Percentiles rank a stretch among this genome's conserved stretches.
Evolutionary conservation across 768 basidiomycete species (phyloP).

Genomic region (Suillus discolor): DNA sequence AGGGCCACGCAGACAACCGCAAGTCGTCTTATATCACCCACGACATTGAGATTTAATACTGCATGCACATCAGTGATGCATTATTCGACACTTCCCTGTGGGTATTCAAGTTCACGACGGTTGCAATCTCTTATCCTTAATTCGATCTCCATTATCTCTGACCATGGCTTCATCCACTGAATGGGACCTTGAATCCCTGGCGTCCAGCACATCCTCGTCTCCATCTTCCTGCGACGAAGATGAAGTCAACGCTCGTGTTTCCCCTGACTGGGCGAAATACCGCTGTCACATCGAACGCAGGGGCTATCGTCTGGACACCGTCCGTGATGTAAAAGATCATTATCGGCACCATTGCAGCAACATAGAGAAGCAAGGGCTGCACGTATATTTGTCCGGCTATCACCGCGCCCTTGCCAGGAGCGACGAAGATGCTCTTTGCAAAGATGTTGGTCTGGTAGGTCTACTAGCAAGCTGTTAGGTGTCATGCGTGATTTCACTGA

Average conservation of each 20-base stretch:
- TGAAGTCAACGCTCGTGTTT: slow-evolving; percentile 58
- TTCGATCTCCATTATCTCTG: slow-evolving; percentile 51
- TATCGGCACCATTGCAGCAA: slow-evolving; percentile 42
- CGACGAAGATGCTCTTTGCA: slow-evolving; percentile 65
- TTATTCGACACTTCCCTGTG: slow-evolving; percentile 1
- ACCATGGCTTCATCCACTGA: slow-evolving; percentile 72
- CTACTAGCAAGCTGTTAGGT: background rate
- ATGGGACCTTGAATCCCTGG: slow-evolving; percentile 26
- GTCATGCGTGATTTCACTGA: slow-evolving; percentile 9
- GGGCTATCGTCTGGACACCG: slow-evolving; percentile 70
- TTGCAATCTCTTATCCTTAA: slow-evolving; percentile 6
- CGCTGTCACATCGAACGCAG: slow-evolving; percentile 45
- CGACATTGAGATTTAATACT: background rate
- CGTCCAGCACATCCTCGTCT: slow-evolving; percentile 48
- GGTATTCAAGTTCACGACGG: slow-evolving; percentile 16
- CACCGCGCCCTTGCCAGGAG: slow-evolving; percentile 32
- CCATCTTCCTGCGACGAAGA: slow-evolving; percentile 53
- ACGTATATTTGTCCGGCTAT: slow-evolving; percentile 34
- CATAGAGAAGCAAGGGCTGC: slow-evolving; percentile 18
- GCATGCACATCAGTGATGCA: background rate
- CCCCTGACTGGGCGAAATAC: slow-evolving; percentile 66
- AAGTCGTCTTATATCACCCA: slow-evolving; percentile 1
- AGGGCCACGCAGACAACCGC: background rate
- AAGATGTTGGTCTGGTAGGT: slow-evolving; percentile 71
- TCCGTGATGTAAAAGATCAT: slow-evolving; percentile 62